A percentile compares a stretch with the other conserved stretches of the same genome.
Conservation (phyloP, 257 asterid genomes). For the Nemophila menziesii region DNA sequence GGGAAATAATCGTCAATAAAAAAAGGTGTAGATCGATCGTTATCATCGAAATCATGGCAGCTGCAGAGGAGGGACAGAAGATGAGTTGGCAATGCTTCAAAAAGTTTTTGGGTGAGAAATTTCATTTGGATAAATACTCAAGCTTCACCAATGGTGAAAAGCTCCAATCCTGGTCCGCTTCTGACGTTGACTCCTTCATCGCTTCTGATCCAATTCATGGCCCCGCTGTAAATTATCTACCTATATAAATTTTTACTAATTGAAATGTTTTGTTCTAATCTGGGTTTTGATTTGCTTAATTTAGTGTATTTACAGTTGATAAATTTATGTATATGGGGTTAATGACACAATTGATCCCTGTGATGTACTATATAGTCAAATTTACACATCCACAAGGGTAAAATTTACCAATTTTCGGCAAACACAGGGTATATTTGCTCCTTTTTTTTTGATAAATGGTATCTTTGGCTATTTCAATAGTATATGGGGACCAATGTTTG, state of each 20-base stretch:
- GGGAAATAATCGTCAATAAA: not conserved
- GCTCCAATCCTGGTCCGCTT: slow-evolving; percentile 71
- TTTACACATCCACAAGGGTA: too few species aligned
- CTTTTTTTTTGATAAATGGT: not conserved
- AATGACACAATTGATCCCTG: too few species aligned
- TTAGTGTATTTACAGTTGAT: not conserved
- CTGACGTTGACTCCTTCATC: slow-evolving; percentile 70
- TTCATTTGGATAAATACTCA: slow-evolving; percentile 52
- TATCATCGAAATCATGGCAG: slow-evolving; percentile 15
- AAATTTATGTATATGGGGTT: not conserved
- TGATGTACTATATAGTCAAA: not conserved
- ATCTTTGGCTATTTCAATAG: too few species aligned
- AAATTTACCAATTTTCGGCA: too few species aligned
- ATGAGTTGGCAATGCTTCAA: slow-evolving; percentile 53
- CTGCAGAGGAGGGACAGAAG: slow-evolving; percentile 8
- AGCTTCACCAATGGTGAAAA: slow-evolving; percentile 55
- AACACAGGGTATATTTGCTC: too few species aligned
- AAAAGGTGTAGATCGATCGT: too few species aligned
- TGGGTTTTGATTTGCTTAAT: not conserved
- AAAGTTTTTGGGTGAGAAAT: slow-evolving; percentile 66
- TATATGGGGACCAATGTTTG: too few species aligned
- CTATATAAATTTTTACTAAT: not conserved
- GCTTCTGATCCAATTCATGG: slow-evolving; percentile 73
- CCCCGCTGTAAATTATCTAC: slow-evolving; percentile 40
- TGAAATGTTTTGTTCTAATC: not conserved